Evolutionary conservation across 108 stramenopile genomes (phyloP), one percentile per base, ranked within the genome.

Genomic region (Cylindrotheca closterium): DNA sequence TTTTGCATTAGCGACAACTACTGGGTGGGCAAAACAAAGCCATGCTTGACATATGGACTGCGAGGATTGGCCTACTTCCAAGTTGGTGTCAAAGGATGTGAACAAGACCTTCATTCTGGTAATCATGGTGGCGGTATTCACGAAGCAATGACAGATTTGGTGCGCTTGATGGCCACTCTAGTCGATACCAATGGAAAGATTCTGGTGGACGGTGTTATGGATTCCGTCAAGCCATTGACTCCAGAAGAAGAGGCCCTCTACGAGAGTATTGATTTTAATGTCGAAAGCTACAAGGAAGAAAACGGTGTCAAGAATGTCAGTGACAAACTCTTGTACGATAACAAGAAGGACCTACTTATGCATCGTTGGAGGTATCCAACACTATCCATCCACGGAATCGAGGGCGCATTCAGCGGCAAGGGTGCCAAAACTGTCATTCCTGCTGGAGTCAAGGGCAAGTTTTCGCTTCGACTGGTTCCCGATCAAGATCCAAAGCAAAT

Each of bases 361-460:
- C 72, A 68, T 8, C 71, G 91, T 28, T 93, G 91, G 91, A 79
- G 88, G 58, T 89, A 79, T 73, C 91, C 91, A 17, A 86, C 88
- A 15, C 72, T 93, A n/a, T 85, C 84, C 30, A 58, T 93, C 46
- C 91, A 93, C 60, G 91, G 91, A 30, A 89, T 93, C 51, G 88
- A 93, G 66, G 91, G 91, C 26, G 91, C 88, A 0, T 93, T 92
- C 73, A 54, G 68, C 30, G 91, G 88, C 19, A 62, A 80, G 7
- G 91, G 91, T 23, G 86, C 88, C 29, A 92, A 92, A 63, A 92
- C 91, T 51, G 91, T 93, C 42, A 87, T 93, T 45, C 85, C 88
- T 32, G 79, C 79, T 19, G 85, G 78, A 60, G 88, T 81, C 4
- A 80, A 72, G 51, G 91, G 91, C 23, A 93, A 93, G 66, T 93